A percentile compares a stretch with the other conserved stretches of the same genome.
Evolutionary conservation across 2,329 filamentous ascomycete genomes (phyloP).

Genomic region (Talaromyces sp.): DNA sequence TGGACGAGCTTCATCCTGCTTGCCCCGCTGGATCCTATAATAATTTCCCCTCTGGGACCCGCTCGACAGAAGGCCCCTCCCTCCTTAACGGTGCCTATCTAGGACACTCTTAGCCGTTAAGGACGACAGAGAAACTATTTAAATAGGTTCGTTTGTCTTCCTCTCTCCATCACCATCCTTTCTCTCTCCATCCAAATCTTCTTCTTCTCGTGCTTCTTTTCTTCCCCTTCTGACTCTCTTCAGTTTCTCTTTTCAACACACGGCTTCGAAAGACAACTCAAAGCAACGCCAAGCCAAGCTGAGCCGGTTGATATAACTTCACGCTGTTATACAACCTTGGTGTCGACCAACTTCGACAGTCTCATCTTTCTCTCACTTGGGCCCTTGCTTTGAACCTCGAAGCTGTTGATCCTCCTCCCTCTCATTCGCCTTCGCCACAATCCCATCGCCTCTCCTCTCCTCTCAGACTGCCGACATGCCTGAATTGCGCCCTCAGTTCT

Average conservation of each 20-base stretch:
- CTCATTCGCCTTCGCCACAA: background rate
- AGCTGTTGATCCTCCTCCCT: background rate
- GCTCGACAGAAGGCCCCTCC: background rate
- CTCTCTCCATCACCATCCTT: background rate
- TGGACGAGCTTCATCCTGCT: background rate
- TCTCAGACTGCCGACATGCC: constrained; percentile 1
- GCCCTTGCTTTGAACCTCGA: background rate
- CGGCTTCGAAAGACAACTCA: background rate
- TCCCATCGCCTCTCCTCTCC: background rate
- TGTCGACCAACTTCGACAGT: background rate
- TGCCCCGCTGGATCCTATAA: background rate
- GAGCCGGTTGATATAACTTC: background rate
- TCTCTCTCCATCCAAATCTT: background rate
- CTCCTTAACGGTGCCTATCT: background rate
- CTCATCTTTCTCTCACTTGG: background rate
- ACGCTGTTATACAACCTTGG: background rate
- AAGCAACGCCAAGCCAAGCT: background rate
- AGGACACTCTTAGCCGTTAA: background rate
- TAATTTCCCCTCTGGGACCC: background rate
- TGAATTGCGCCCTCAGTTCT: constrained; percentile 31
- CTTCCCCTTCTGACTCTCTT: background rate
- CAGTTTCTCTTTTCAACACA: background rate
- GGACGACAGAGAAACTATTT: background rate
- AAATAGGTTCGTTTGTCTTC: background rate
- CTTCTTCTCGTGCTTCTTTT: background rate